A percentile compares a stretch with the other conserved stretches of the same genome.
These are phyloP conservation scores for Dunaliella sp. DNA, from an alignment of 139 green algal genomes.

Conservation along the genomic window DNA sequence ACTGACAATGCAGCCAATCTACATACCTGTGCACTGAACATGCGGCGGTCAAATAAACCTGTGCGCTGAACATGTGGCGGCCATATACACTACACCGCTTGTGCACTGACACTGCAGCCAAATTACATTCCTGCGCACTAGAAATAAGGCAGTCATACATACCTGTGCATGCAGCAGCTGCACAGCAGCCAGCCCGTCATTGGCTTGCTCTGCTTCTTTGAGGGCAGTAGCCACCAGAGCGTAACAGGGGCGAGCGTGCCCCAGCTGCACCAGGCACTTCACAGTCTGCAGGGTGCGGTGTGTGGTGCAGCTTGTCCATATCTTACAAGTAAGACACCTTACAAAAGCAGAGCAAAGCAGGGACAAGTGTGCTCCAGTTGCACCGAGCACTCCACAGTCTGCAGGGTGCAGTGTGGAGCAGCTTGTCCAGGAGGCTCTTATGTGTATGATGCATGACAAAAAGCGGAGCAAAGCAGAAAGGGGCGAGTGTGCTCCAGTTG, in stretches of 20 bases:
- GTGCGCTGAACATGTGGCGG: not conserved
- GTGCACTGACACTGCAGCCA: too few species aligned
- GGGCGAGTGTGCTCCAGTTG: conserved; percentile 19
- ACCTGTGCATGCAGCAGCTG: conserved; percentile 14
- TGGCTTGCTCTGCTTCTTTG: conserved; percentile 9
- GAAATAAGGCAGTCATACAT: too few species aligned
- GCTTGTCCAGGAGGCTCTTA: too few species aligned
- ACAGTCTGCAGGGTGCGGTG: conserved; percentile 15
- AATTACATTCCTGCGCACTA: too few species aligned
- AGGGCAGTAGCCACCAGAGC: not conserved
- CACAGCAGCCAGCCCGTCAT: not conserved
- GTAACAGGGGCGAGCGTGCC: conserved; percentile 15
- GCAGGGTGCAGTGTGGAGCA: too few species aligned
- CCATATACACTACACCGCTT: too few species aligned
- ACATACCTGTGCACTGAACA: not conserved
- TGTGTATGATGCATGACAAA: too few species aligned
- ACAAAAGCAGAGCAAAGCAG: conserved; percentile 10
- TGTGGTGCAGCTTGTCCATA: too few species aligned
- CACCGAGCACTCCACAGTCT: conserved; percentile 1
- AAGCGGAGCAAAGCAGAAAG: conserved; percentile 8
- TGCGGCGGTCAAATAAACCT: not conserved
- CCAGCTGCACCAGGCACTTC: conserved; percentile 10
- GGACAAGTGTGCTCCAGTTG: conserved; percentile 19
- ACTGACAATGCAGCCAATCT: not conserved
- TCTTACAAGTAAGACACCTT: too few species aligned